Base-by-base conservation (phyloP, 2,329 filamentous ascomycete species). In the Stemphylium beticola region DNA sequence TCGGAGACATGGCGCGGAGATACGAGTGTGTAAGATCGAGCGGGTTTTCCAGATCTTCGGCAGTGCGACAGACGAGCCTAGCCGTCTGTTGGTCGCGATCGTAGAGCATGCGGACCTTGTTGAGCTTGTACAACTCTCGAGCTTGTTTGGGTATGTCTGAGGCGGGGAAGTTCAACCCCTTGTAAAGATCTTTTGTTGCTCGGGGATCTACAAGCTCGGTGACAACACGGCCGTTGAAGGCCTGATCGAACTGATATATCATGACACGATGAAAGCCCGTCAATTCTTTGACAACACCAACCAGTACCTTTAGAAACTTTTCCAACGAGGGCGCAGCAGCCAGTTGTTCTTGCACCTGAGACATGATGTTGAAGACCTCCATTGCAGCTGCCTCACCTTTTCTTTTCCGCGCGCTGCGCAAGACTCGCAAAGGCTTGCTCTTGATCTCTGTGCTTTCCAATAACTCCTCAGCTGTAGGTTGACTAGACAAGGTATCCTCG, bases 251-350 rank as follows among this genome's bases (percentile, higher is more conserved):
- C 72, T 96, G 91, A 67, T 96, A 96, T 2, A 96, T 84, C 90
- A 96, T 93, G 42, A 96, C 91, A 11, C 92, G 89, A 69, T 96
- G 92, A 61, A 96, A 96, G 0, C 92, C 92, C 0, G 92, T 96
- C 43, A 96, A 73, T 68, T 96, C 92, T 69, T 96, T 96, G 31
- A 96, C 85, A 7, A 96, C 89, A 0, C 92, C 92, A 0, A 93
- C 89, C 3, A 95, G 76, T 5, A 93, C 87, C 65, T 95, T 93
- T 33, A 96, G 78, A 55, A 96, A 91, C 1, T 74, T 81, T 1
- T 92, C 87, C 0, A 96, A 78, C 55, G 83, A 87, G 0, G 86
- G 81, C 1, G 92, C 90, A 22, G 86, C 84, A 4, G 90, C 85
- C 11, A 96, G 79, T 72, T 96, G 92, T 65, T 96, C 91, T 71